A percentile compares a stretch with the other conserved stretches of the same genome.
Conservation (phyloP, 2,329 filamentous ascomycete genomes). For the Hypoxylon sp. region DNA sequence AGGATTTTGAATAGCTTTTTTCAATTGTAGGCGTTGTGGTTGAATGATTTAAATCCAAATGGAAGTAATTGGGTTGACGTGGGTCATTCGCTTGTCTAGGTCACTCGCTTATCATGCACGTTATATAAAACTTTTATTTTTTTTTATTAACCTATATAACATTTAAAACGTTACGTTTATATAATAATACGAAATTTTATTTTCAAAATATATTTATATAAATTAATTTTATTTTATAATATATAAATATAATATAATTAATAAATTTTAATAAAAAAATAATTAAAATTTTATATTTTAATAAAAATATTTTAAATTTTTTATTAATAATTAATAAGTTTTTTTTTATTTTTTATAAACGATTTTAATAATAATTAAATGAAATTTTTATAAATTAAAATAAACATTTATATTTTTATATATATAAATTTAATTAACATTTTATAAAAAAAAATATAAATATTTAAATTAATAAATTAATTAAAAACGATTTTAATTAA, state of each 20-base stretch:
- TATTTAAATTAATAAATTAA: neutral
- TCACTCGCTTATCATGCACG: too few relatives aligned
- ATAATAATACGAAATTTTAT: neutral
- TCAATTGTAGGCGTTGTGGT: too few relatives aligned
- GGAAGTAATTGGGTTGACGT: too few relatives aligned
- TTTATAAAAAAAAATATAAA: too few relatives aligned
- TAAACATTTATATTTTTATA: neutral
- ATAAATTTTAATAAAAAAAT: neutral
- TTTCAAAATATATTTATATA: neutral
- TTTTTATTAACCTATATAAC: neutral
- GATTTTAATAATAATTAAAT: neutral
- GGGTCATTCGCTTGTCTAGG: too few relatives aligned
- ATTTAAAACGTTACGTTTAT: too few relatives aligned
- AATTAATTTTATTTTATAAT: neutral
- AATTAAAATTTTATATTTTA: neutral
- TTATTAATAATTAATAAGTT: neutral
- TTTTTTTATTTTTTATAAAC: neutral
- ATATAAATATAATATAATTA: neutral
- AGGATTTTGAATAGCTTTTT: too few relatives aligned
- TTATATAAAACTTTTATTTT: neutral
- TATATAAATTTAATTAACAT: too few relatives aligned
- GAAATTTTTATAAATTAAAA: neutral
- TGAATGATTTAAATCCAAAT: too few relatives aligned
- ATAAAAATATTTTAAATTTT: neutral
- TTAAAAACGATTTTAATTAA: neutral